Base-by-base conservation (phyloP, 139 green algal genomes). In the Mychonastes homosphaera region DNA sequence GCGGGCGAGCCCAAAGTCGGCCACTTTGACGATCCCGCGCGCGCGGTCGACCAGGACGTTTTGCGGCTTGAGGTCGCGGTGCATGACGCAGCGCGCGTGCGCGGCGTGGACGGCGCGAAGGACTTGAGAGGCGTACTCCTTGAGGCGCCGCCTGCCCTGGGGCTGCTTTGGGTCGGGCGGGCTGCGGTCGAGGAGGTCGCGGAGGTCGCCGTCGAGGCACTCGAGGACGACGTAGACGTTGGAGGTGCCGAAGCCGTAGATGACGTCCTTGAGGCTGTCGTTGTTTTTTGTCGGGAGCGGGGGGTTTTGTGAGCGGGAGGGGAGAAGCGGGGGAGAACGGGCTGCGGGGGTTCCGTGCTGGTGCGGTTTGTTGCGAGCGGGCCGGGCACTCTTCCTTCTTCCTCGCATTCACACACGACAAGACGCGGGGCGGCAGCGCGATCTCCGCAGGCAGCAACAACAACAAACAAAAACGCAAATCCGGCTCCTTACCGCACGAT, bases 1-100 rank as follows among this genome's bases (percentile, higher is more conserved):
- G 4, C 92, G 71, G 2, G 90, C 92, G 3, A 98, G 71, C 2
- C 92, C 92, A 79, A 99, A 97, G 71, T 99, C 92, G 4, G 92
- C 89, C 33, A 99, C 73, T 70, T 99, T 98, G 36, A 97, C 69
- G 24, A 27, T 54, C 2, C 9, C 47, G 28, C 52, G 39, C 8
- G 27, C n/a, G 36, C 46, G 53, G 34, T 95, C 85, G 3, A 99
- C 87, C 18, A 99, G 77, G n/a, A 99, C 73, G 72, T 99, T 99
- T 65, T 98, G 88, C 0, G 91, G 91, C 73, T 98, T 98, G 36
- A 98, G 67, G 62, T 94, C 87, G 0, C 87, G 63, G 70, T 95
- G 87, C 43, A 96, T 65, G 12, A 96, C 76, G n/a, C 72, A 55
- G 64, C 87, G 72, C 4, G 76, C 55, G 70, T 95, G 87, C 18